Base-by-base conservation (phyloP, 768 basidiomycete species). In the Coprinellus micaceus region DNA sequence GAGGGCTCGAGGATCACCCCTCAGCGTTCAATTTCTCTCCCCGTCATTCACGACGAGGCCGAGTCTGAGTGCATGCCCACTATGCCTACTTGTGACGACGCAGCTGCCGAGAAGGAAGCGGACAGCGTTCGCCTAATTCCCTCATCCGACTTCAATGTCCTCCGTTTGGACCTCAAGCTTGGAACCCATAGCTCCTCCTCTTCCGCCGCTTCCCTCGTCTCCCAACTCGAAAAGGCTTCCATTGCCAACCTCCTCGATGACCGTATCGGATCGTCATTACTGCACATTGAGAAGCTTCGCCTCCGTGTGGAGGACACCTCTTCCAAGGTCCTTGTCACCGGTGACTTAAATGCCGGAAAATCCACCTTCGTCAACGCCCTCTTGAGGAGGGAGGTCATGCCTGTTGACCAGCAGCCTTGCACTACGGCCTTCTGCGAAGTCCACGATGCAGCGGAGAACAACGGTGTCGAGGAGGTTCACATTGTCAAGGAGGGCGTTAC, bases 341-440 rank as follows among this genome's bases (percentile, higher is more conserved):
- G 97, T 58, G 97, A 99, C 69, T 80, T 99, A 57, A 99, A 99
- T 69, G 90, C 97, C 33, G 97, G 97, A 64, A 99, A 99, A 73
- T 97, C 94, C 19, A 98, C 97, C 0, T 91, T 99, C 67, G 93
- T 99, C 68, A 99, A 99, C 66, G 92, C 96, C 4, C 77, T 99
- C 30, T 83, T 99, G 4, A 80, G 94, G 45, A 82, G 94, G 5
- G 84, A 91, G 66, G 85, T 97, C 43, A 92, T 99, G 89, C 94
- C 97, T 7, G 87, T 95, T 58, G 97, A 99, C 71, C 94, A 99
- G 68, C 97, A 98, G 68, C 97, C 97, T 2, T 92, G 94, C 70
- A 99, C 97, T 0, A 94, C 94, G 26, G 86, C 94, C 28, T 99
- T 99, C 67, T 96, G 93, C 72, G 94, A 98, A 71, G 97, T 99